Percentiles rank a stretch among this genome's conserved stretches.
phyloP scores from a whole-genome alignment of 1,139 yeast species.

The Saccharomyces hybrid region DNA sequence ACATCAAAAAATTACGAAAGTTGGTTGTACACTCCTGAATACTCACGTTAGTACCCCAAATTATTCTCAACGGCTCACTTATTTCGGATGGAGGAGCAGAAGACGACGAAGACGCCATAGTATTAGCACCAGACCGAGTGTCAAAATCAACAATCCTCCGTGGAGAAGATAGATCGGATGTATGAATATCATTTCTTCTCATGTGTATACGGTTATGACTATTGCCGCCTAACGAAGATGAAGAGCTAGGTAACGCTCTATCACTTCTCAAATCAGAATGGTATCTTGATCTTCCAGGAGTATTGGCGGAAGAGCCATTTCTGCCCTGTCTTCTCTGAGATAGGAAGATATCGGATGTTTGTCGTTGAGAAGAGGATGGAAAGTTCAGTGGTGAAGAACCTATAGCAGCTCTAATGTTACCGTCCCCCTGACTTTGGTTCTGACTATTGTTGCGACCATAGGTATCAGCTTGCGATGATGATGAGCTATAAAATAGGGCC shows the following conservation, averaged over 20 bases:
- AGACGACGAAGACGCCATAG: slow-evolving; percentile 21
- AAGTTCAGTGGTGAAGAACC: slow-evolving; percentile 43
- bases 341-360: slow-evolving; percentile 15
- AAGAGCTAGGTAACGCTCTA: slow-evolving; percentile 17
- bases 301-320: slow-evolving; percentile 10
- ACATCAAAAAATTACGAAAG: slow-evolving; percentile 76
- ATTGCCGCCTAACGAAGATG: slow-evolving; percentile 28
- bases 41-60: slow-evolving; percentile 98
- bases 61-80: slow-evolving; percentile 76
- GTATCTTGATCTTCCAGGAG: slow-evolving; percentile 20
- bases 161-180: slow-evolving; percentile 48
- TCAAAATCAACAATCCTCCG: slow-evolving; percentile 36
- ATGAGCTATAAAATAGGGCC: slow-evolving; percentile 31
- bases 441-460: slow-evolving; percentile 17
- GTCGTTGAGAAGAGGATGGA: slow-evolving; percentile 38
- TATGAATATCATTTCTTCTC: slow-evolving; percentile 52
- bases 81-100: slow-evolving; percentile 32
- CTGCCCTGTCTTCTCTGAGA: slow-evolving; percentile 16
- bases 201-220: slow-evolving; percentile 29
- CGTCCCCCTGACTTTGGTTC: slow-evolving; percentile 14
- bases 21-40: slow-evolving; percentile 76
- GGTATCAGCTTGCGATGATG: slow-evolving; percentile 33
- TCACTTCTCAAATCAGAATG: slow-evolving; percentile 33
- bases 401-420: slow-evolving; percentile 10
- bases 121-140: slow-evolving; percentile 19